Conservation (phyloP, 1,284 basidiomycete species). For the Leucoagaricus sp. region DNA sequence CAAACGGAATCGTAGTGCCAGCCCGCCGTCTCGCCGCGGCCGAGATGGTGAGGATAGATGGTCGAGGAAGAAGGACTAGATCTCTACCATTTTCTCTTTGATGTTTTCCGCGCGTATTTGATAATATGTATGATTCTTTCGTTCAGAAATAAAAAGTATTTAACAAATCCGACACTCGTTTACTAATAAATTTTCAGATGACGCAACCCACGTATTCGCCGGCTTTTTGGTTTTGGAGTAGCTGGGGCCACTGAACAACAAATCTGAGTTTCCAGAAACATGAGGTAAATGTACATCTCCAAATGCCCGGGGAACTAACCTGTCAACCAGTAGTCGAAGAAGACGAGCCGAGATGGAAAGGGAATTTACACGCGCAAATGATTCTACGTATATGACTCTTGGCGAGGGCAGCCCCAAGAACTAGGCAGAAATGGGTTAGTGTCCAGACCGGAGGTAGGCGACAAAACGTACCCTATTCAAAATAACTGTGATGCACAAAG, state of each 20-base stretch:
- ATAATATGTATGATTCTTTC: not conserved
- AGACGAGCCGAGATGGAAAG: constrained; percentile 88
- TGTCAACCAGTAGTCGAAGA: constrained; percentile 80
- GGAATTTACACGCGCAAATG: constrained; percentile 85
- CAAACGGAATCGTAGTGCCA: constrained; percentile 72
- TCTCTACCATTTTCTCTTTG: not conserved
- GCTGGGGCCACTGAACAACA: constrained; percentile 83
- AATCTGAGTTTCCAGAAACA: constrained; percentile 50
- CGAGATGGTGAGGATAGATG: constrained; percentile 76
- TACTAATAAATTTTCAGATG: constrained; percentile 45
- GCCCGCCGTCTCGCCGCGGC: constrained; percentile 60
- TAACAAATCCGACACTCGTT: not conserved
- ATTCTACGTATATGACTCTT: constrained; percentile 88
- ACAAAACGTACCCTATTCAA: constrained; percentile 68
- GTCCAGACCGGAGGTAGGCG: not conserved
- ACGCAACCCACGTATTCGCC: constrained; percentile 65
- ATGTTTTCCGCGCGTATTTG: not conserved
- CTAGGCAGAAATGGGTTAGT: constrained; percentile 41
- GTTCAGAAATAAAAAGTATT: not conserved
- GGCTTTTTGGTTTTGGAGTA: constrained; percentile 41
- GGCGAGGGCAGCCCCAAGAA: constrained; percentile 77
- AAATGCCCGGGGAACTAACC: constrained; percentile 42
- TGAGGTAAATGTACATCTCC: constrained; percentile 14
- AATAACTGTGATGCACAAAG: constrained; percentile 75
- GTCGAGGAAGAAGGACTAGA: constrained; percentile 53